Conservation (phyloP, 2,329 filamentous ascomycete genomes). For the Stenocarpella maydis region DNA sequence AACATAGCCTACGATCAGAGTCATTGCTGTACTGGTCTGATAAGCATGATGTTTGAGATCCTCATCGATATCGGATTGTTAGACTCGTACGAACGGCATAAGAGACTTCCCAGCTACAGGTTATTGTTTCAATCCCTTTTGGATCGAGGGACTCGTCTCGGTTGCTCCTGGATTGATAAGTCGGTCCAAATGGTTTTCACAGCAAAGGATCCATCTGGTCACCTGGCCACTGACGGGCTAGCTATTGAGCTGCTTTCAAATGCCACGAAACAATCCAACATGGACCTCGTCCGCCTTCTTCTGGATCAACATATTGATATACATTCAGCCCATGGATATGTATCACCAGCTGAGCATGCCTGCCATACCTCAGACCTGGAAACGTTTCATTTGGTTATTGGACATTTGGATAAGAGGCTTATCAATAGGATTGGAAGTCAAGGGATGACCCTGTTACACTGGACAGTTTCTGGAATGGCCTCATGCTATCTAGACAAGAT, state of each 20-base stretch:
- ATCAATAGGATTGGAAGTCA: not conserved
- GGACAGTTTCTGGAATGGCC: not conserved
- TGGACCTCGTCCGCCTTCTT: not conserved
- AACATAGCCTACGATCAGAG: too few species aligned
- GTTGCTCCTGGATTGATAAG: too few species aligned
- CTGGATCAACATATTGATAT: not conserved
- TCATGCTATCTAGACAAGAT: not conserved
- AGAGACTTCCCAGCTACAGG: too few species aligned
- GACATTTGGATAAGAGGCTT: not conserved
- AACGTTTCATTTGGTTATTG: not conserved
- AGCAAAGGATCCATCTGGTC: too few species aligned
- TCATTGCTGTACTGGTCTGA: too few species aligned
- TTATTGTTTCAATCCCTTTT: too few species aligned
- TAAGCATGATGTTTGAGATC: too few species aligned
- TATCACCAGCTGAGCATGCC: not conserved
- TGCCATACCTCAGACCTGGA: not conserved
- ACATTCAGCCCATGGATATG: fast-evolving
- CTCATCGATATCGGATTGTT: too few species aligned
- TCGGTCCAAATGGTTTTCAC: too few species aligned
- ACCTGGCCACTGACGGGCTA: too few species aligned
- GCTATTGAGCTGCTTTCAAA: not conserved
- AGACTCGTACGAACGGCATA: too few species aligned
- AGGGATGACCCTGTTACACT: not conserved
- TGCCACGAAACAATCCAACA: not conserved
- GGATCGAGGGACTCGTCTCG: too few species aligned